Conservation (phyloP, 306 rosid species). For the Lagenaria siceraria region DNA sequence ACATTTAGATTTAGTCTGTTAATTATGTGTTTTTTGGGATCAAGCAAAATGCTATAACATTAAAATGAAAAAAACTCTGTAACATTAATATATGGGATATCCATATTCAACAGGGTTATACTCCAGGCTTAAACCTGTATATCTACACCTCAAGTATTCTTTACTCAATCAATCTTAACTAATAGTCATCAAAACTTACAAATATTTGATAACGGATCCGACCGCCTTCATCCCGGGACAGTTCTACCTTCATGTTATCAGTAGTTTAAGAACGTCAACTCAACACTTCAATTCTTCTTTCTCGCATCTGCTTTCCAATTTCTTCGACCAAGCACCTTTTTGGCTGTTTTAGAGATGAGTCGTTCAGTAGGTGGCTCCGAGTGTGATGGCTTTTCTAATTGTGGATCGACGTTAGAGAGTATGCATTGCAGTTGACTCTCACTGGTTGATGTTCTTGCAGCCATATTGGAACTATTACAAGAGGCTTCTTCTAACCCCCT, state of each 20-base stretch:
- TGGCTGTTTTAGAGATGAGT: slow-evolving; percentile 21
- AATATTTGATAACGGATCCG: background rate
- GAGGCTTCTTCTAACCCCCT: slow-evolving; percentile 29
- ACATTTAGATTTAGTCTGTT: background rate
- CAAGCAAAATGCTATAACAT: background rate
- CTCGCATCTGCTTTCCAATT: slow-evolving; percentile 96
- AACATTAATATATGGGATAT: background rate
- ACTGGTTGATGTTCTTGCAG: slow-evolving; percentile 15
- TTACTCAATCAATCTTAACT: background rate
- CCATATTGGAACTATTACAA: slow-evolving; percentile 17
- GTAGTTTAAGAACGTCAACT: background rate
- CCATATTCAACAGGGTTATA: background rate
- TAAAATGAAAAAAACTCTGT: background rate
- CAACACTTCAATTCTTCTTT: slow-evolving; percentile 35
- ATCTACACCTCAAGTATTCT: background rate
- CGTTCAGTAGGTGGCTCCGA: slow-evolving; percentile 18
- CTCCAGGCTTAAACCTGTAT: slow-evolving; percentile 3
- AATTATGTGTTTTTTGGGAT: background rate
- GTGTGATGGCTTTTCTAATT: background rate
- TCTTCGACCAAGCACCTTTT: slow-evolving; percentile 38
- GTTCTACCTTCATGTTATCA: background rate
- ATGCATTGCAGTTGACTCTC: slow-evolving; percentile 21
- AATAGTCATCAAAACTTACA: background rate
- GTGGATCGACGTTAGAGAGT: slow-evolving; percentile 6
- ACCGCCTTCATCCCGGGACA: background rate